Evolutionary conservation across 1,139 yeast species (phyloP), one percentile per base, ranked within the genome.

Genomic region (Geotrichum klebahnii): DNA sequence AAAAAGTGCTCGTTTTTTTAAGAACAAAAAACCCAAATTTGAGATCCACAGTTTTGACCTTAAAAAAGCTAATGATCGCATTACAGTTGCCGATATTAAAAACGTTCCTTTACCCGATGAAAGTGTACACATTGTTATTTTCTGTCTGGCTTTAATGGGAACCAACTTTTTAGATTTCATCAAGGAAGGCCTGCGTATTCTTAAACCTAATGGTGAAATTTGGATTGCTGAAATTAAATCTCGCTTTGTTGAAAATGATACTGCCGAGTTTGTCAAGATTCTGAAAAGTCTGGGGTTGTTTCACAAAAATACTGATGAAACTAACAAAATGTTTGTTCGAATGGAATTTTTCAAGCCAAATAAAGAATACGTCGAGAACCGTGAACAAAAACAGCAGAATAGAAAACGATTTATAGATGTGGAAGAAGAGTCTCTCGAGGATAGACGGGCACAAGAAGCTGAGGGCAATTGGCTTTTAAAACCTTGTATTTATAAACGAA

Each of bases 221-320:
- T 94, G 98, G 98, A 88, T 92, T 53, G 95, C 97, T 0, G 99
- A 92, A 66, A 94, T 92, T 68, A 92, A 92, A 69, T 87, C 96
- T 1, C 75, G 99, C 61, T 88, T 92, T 62, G 73, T 80, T 1
- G 97, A 79, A 48, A 59, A 59, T 39, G 68, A 83, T 63, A 68
- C 77, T 54, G 59, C 74, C 10, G 90, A 86, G 59, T 92, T 92
- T 68, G 88, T 84, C 16, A 79, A 84, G 36, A 80, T 86, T 1
- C 72, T 92, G 58, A 86, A 86, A 65, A 70, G 80, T 51, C 69
- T 80, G 58, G 98, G 97, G 0, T 85, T 92, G 59, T 84, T 85
- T 73, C 96, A 89, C 69, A 86, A 86, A 65, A 77, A 77, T 52
- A 89, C 97, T 0, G 97, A 92, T 66, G 85, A 85, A 60, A 73